These are phyloP conservation scores for Agrostemma githago DNA, from an alignment of 148 eudicot genomes.

Conservation along the genomic window DNA sequence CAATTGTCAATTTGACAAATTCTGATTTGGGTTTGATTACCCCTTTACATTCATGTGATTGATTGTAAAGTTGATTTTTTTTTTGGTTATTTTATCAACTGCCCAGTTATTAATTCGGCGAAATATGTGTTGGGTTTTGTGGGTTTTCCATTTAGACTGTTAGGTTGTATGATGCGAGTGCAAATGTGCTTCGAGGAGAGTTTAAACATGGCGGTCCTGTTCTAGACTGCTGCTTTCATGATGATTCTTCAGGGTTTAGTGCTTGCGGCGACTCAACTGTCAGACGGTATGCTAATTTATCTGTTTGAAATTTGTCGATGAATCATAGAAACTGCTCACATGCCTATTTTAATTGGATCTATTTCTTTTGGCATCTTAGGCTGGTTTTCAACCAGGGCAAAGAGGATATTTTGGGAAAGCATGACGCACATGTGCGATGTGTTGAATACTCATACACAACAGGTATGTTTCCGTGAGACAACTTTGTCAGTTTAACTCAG, in stretches of 20 bases:
- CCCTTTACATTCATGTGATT: not conserved
- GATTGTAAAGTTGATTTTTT: not conserved
- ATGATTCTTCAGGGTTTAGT: conserved; percentile 83
- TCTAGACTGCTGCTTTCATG: conserved; percentile 95
- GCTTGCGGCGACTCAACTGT: conserved; percentile 75
- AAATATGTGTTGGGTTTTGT: not conserved
- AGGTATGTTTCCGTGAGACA: conserved; percentile 34
- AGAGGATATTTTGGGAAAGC: conserved; percentile 86
- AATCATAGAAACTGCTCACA: not conserved
- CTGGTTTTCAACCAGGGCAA: conserved; percentile 67
- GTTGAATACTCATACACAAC: conserved; percentile 84
- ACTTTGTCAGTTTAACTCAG: not conserved
- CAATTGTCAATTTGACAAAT: not conserved
- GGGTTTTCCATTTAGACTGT: conserved; percentile 47
- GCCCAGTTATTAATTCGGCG: not conserved
- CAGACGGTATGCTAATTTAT: conserved; percentile 46
- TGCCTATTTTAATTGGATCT: not conserved
- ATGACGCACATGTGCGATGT: conserved; percentile 88
- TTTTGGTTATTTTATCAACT: not conserved
- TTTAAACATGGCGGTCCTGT: conserved; percentile 85
- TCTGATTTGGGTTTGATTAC: not conserved
- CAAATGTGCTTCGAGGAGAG: conserved; percentile 75
- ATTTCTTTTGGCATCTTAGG: conserved; percentile 40
- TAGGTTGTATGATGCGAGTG: conserved; percentile 82
- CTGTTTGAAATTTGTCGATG: not conserved